Base-by-base conservation (phyloP, 2,329 filamentous ascomycete genomes). In the Cercospora sp. region DNA sequence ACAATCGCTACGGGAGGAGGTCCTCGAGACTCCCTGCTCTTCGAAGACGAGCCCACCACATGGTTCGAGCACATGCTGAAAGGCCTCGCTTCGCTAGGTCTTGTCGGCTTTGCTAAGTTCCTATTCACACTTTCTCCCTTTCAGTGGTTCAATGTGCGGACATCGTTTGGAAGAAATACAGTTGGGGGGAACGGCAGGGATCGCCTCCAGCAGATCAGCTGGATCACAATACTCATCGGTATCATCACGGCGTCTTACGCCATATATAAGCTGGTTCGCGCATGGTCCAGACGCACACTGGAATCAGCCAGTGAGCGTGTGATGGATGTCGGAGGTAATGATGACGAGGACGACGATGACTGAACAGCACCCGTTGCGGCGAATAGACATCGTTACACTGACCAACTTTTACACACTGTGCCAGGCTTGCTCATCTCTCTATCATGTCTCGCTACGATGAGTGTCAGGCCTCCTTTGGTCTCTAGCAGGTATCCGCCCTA, bases 41-140 rank as follows among this genome's bases (percentile, higher is more conserved):
- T 74, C 21, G 84, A 86, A 10, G 82, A 86, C 40, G 84, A 86
- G 67, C 78, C 84, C 12, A 80, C 80, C 1, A 87, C 88, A 1
- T 98, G 94, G 94, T 75, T 84, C 6, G 88, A 91, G 74, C 95
- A 99, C 77, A 95, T 97, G 73, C 71, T 91, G 67, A 97, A 97
- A 79, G 95, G 95, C 0, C 85, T 97, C 72, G 90, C 94, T n/a
- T 94, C 92, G 5, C 85, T 98, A 61, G 95, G 95, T 7, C 82
- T 98, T 6, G 82, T 98, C 18, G 94, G 94, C 0, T 91, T 97
- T 69, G 79, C 93, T 66, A 97, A 97, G 80, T 90, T 91, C 30
- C 83, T 96, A 63, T 81, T 96, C 61, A 86, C 89, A 16, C 83
- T 93, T 77, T 90, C 88, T 18, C 88, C 94, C 1, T 93, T 89